Percentiles rank a stretch among this genome's conserved stretches.
Conservation (phyloP, 1,139 yeast genomes). For the Kluyveromyces marxianus region DNA sequence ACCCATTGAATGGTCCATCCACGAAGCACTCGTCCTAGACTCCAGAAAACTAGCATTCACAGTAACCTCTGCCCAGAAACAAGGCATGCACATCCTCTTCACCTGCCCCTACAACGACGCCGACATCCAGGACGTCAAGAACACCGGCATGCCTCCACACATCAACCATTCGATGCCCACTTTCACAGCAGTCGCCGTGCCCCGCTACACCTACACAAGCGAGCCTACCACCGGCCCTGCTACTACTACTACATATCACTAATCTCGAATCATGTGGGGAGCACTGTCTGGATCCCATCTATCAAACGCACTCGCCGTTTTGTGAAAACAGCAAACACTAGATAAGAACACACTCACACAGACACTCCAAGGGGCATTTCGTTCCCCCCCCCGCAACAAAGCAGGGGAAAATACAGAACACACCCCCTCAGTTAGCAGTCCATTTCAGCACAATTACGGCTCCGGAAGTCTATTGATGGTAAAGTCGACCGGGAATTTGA, state of each 20-base stretch:
- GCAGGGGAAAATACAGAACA: not conserved
- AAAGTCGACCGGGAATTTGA: constrained; percentile 29
- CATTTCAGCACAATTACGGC: constrained; percentile 31
- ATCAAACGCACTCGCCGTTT: not conserved
- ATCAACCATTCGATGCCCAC: not conserved
- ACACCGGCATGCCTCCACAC: not conserved
- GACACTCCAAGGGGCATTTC: constrained; percentile 3
- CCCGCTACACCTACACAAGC: not conserved
- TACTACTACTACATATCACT: not conserved
- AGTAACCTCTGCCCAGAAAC: not conserved
- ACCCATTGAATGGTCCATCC: not conserved
- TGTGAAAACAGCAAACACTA: not conserved
- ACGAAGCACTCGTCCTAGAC: not conserved
- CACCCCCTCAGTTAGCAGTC: constrained; percentile 8
- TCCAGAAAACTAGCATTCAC: not conserved
- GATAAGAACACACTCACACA: not conserved
- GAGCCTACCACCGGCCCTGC: not conserved
- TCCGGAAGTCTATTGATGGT: constrained; percentile 20
- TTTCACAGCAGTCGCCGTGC: not conserved
- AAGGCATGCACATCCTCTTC: constrained; percentile 1
- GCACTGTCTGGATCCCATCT: not conserved
- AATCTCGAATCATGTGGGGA: constrained; percentile 3
- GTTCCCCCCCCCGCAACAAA: too few relatives aligned
- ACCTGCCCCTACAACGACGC: not conserved
- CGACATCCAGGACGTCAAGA: not conserved